Percentiles rank a stretch among this genome's conserved stretches.
Conservation (phyloP, 2,329 filamentous ascomycete genomes). For the Aspergillus proliferans region DNA sequence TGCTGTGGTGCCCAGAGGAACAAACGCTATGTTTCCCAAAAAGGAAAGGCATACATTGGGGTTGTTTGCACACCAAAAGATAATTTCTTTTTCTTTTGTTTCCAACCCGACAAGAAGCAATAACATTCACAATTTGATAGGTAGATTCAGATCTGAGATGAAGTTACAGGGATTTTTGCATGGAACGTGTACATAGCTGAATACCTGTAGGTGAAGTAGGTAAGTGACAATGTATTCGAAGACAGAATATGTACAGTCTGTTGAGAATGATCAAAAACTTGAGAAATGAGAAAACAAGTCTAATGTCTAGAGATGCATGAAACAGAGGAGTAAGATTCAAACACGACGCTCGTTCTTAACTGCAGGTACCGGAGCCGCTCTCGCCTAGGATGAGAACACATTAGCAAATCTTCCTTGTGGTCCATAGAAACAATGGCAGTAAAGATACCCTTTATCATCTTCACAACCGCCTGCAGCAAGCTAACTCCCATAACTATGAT, state of each 20-base stretch:
- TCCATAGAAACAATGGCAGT: neutral
- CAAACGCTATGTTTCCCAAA: neutral
- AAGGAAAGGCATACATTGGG: neutral
- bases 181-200: no score
- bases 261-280: neutral
- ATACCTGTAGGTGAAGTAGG: neutral
- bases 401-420: conserved; percentile 7
- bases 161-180: no score
- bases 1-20: neutral
- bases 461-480: conserved; percentile 63
- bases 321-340: neutral
- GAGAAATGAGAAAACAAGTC: neutral
- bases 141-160: neutral
- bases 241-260: neutral
- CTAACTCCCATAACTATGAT: conserved; percentile 74
- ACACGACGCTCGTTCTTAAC: conserved; percentile 6
- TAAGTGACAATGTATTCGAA: neutral
- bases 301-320: neutral
- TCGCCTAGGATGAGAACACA: conserved; percentile 20
- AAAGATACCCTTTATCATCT: conserved; percentile 51
- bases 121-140: neutral
- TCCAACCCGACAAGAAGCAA: neutral
- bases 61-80: neutral
- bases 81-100: neutral
- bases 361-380: conserved; percentile 27